phyloP scores from a whole-genome alignment of 179 eudicot genomes.

The Spinacia oleracea region DNA sequence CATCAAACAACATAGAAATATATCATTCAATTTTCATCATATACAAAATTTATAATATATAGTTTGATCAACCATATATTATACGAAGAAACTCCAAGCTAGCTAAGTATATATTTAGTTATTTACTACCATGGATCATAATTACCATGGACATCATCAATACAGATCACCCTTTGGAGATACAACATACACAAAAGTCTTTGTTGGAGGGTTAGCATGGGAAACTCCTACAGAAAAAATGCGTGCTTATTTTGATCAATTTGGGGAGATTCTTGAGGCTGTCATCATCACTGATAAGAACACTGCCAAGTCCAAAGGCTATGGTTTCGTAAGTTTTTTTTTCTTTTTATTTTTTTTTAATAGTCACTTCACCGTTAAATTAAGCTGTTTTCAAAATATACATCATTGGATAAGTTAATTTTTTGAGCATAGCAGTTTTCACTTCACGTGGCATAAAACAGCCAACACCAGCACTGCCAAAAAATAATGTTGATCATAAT shows the following conservation, averaged over 20 bases:
- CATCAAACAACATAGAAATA: background rate
- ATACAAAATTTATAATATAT: background rate
- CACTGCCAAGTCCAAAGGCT: constrained; percentile 93
- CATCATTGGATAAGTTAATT: no score
- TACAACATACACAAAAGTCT: constrained; percentile 78
- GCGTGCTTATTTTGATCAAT: constrained; percentile 71
- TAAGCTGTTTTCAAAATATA: no score
- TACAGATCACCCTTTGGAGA: constrained; percentile 89
- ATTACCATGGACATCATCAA: constrained; percentile 49
- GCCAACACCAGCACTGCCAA: no score
- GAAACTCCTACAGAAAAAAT: constrained; percentile 80
- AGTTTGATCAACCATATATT: constrained; percentile 12
- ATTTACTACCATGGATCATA: constrained; percentile 28
- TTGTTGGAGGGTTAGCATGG: constrained; percentile 93
- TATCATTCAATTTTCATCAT: constrained; percentile 5
- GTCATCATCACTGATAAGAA: constrained; percentile 78
- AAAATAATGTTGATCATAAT: background rate
- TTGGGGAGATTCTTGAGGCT: constrained; percentile 90
- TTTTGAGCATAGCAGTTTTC: no score
- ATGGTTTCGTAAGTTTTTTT: constrained; percentile 79
- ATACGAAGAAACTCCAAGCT: no score
- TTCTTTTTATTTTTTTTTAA: no score
- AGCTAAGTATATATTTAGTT: no score
- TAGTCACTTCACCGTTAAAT: no score
- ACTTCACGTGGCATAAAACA: no score